Conservation (phyloP, 768 basidiomycete genomes). For the Pleurotus giganteus region DNA sequence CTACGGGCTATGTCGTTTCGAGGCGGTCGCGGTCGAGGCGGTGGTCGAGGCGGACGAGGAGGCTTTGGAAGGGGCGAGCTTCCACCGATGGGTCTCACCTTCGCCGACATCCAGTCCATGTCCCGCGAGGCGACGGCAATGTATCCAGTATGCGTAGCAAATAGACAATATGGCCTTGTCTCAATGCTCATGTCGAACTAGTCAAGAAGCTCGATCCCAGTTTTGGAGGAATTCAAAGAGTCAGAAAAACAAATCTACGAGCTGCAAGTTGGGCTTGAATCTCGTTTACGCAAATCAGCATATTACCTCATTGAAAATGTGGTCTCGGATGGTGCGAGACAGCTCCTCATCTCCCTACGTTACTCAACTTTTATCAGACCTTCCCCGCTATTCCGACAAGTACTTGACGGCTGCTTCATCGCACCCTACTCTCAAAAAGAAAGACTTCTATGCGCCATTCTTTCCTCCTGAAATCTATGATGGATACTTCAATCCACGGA, state of each 20-base stretch:
- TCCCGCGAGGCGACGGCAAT: constrained; percentile 74
- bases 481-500: constrained; percentile 73
- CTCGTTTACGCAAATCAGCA: constrained; percentile 63
- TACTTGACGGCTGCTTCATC: constrained; percentile 61
- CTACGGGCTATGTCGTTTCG: background rate
- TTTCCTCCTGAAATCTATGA: constrained; percentile 79
- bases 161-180: constrained; percentile 15
- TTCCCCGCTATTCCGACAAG: constrained; percentile 83
- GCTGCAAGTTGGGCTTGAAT: constrained; percentile 63
- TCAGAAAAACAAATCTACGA: constrained; percentile 67
- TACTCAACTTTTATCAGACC: constrained; percentile 51
- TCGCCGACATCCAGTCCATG: constrained; percentile 74
- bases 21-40: constrained; percentile 35
- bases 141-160: constrained; percentile 67
- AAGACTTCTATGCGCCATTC: constrained; percentile 70
- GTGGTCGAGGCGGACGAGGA: constrained; percentile 54
- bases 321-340: constrained; percentile 52
- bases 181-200: constrained; percentile 32
- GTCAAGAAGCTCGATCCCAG: constrained; percentile 62
- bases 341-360: constrained; percentile 19
- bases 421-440: constrained; percentile 67
- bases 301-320: constrained; percentile 75
- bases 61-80: constrained; percentile 54
- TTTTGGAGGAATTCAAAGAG: constrained; percentile 61
- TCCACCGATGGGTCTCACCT: constrained; percentile 79